Evolutionary conservation across 208 protist genomes (phyloP), one percentile per base, ranked within the genome.

Genomic region (Crithidia sp.): DNA sequence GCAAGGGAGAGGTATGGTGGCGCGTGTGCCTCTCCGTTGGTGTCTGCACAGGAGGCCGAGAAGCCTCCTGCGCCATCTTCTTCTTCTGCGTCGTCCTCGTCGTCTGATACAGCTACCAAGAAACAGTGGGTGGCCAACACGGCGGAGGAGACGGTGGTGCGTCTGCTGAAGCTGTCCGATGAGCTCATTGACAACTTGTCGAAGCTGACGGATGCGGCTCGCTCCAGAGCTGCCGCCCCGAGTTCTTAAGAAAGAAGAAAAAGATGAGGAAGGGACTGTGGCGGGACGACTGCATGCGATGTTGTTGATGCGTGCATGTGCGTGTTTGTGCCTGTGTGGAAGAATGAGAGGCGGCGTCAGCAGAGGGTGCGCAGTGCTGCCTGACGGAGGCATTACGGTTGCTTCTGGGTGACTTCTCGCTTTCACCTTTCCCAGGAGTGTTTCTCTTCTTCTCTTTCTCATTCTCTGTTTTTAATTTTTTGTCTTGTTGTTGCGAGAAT

Each of bases 141-240:
- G 13, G 84, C 71, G 5, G 83, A 88, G 50, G 88, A 89, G 64
- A 86, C 80, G 13, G 79, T 90, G 54, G 53, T 52, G 47, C 75
- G 79, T 5, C 71, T 93, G 40, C 52, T 88, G 52, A 77, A 72
- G 50, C 67, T 93, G 13, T 86, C 84, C 0, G 50, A 75, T n/a
- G 74, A 83, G 67, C 65, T 89, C 39, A 54, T 90, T 50, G 49
- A 78, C 52, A 83, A 72, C 56, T 36, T 86, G 57, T 67, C 78
- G 44, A 61, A 77, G 60, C 40, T 83, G n/a, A 67, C 74, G 1
- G 43, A 67, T 13, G 59, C 52, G 45, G 14, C 8, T 59, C 47
- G 28, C 9, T n/a, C 39, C 6, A 8, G 56, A 16, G 52, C 36
- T 9, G 12, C 14, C 40, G 8, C 50, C 8, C 12, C 37, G 13